Evolutionary conservation across 164 flowering plant genomes (phyloP).

Genomic region (Magnolia kwangsiensis): DNA sequence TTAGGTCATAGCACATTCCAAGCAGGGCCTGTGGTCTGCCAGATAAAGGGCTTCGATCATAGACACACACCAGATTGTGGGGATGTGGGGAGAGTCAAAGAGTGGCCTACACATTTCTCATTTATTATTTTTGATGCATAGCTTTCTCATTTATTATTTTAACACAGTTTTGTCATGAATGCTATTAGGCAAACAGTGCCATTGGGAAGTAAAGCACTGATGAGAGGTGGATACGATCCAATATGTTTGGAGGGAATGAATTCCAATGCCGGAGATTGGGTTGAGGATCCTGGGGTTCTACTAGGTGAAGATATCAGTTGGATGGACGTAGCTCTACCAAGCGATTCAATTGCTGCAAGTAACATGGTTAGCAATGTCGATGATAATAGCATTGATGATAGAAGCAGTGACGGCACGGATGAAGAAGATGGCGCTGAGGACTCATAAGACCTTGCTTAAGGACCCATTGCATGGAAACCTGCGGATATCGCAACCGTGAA

Average conservation of each 20-base stretch:
- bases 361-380: constrained; percentile 11
- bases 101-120: neutral
- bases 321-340: constrained; percentile 19
- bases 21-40: neutral
- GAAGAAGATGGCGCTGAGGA: constrained; percentile 9
- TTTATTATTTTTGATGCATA: too few relatives aligned
- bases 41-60: neutral
- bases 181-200: constrained; percentile 19
- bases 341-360: constrained; percentile 8
- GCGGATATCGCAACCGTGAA: neutral
- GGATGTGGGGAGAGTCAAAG: too few relatives aligned
- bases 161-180: neutral
- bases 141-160: neutral
- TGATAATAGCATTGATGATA: constrained; percentile 8
- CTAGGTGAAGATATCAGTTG: constrained; percentile 20
- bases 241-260: constrained; percentile 29
- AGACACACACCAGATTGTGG: neutral
- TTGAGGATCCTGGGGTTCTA: constrained; percentile 20
- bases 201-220: constrained; percentile 3
- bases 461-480: neutral
- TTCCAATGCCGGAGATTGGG: constrained; percentile 24
- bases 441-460: constrained; percentile 1
- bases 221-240: constrained; percentile 17
- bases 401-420: constrained; percentile 13
- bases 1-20: neutral